Evolutionary conservation across 495 filamentous ascomycete genomes (phyloP).

Genomic region (Penicillium bialowiezense): DNA sequence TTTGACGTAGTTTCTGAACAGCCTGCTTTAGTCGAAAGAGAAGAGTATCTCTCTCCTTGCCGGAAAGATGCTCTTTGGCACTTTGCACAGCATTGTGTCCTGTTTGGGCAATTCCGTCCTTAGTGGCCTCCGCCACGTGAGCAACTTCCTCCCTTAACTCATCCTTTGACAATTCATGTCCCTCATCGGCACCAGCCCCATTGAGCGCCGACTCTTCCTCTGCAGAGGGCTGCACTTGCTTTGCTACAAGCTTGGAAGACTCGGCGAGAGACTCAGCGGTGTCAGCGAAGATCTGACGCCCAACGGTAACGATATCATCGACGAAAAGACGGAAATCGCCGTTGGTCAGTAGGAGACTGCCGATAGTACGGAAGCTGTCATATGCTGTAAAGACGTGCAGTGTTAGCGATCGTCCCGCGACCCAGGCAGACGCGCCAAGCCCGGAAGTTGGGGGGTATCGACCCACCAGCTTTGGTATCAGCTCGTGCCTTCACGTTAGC

Average conservation of each 20-base stretch:
- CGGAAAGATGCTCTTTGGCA: conserved; percentile 60
- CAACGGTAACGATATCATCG: conserved; percentile 74
- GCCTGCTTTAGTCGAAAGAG: conserved; percentile 71
- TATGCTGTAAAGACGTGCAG: conserved; percentile 54
- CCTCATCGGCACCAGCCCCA: conserved; percentile 55
- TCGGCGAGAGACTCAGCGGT: conserved; percentile 74
- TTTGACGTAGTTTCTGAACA: conserved; percentile 70
- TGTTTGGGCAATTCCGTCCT: conserved; percentile 61
- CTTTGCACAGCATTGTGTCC: conserved; percentile 64
- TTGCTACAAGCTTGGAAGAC: conserved; percentile 67
- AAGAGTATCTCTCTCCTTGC: conserved; percentile 69
- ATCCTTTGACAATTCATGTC: conserved; percentile 51
- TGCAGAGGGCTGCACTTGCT: conserved; percentile 64
- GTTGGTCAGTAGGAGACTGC: conserved; percentile 80
- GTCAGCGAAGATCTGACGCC: conserved; percentile 82
- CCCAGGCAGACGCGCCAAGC: conserved; percentile 4
- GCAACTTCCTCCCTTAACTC: conserved; percentile 60
- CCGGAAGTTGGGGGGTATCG: background rate
- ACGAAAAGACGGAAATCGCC: conserved; percentile 86
- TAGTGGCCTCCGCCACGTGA: conserved; percentile 62
- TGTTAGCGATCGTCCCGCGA: conserved; percentile 15
- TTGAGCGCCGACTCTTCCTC: conserved; percentile 56
- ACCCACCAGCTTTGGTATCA: conserved; percentile 71
- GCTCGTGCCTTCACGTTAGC: conserved; percentile 65
- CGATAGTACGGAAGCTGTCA: conserved; percentile 78